Evolutionary conservation across 2,329 filamentous ascomycete species (phyloP).

Genomic region (Pseudogymnoascus sp.): DNA sequence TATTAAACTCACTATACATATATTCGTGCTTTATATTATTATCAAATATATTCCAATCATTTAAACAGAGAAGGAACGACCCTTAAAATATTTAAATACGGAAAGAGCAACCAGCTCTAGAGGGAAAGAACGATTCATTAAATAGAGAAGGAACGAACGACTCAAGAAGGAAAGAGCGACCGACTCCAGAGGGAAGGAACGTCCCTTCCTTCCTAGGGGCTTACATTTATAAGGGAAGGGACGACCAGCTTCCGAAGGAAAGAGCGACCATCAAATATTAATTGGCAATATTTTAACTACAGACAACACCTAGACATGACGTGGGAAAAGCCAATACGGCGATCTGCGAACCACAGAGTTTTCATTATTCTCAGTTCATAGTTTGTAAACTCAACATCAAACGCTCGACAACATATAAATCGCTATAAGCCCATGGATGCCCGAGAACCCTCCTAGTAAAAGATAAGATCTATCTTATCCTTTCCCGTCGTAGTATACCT

Average conservation of each 20-base stretch:
- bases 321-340: background rate
- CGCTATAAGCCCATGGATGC: background rate
- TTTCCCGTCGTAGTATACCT: slow-evolving; percentile 55
- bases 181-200: no score
- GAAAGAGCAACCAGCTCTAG: no score
- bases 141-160: no score
- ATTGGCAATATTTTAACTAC: background rate
- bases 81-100: no score
- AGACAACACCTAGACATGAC: background rate
- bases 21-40: background rate
- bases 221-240: no score
- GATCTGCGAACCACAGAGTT: background rate
- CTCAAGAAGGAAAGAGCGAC: no score
- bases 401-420: background rate
- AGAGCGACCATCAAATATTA: background rate
- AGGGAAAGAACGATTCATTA: no score
- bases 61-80: no score
- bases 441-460: slow-evolving; percentile 33
- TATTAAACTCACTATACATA: background rate
- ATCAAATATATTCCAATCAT: background rate
- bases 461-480: slow-evolving; percentile 39
- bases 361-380: background rate
- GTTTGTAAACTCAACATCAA: background rate
- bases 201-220: no score
- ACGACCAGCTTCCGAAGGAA: no score